Evolutionary conservation across 1,284 basidiomycete species (phyloP), one percentile per base, ranked within the genome.

Genomic region (Microbotryum scabiosae): DNA sequence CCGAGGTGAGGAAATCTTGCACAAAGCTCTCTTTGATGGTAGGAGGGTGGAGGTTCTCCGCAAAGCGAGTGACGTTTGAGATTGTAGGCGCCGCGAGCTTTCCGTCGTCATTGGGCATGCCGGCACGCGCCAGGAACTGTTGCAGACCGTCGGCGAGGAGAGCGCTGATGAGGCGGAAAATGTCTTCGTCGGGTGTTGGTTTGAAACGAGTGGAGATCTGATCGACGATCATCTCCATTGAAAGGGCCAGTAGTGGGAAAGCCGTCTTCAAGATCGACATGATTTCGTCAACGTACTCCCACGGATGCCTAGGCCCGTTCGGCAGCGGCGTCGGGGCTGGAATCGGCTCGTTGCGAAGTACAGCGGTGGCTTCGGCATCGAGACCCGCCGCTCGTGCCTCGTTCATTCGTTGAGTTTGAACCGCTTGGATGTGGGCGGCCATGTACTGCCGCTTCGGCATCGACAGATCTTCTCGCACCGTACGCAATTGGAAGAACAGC

Each of bases 151-250:
- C 82, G 81, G 86, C 72, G 83, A 83, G 75, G 45, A 97, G 77
- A 73, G 93, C 87, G 65, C 85, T 88, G 49, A 93, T 85, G 69
- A 93, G 84, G 20, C 96, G 85, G 77, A 97, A 97, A 21, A 92
- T 86, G 70, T 98, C 94, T 75, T 99, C 96, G 68, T 99, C 96
- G 2, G 85, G 82, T 8, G 84, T 82, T 2, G 89, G 84, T 76
- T 97, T 97, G 79, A 97, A 97, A 51, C 93, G 84, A 65, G 86
- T 83, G 48, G 85, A 82, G 68, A 98, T 88, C 76, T 98, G 94
- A 71, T 99, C 96, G 23, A 96, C 89, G 81, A 98, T 89, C 52
- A 92, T 96, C 77, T 99, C 96, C 81, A 99, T 83, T 58, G 90
- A 96, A 36, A 97, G 79, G 28, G 94, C 90, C 25, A 99, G 82